phyloP scores from a whole-genome alignment of 2,329 filamentous ascomycete species.

The Trichoderma atrobrunneum region DNA sequence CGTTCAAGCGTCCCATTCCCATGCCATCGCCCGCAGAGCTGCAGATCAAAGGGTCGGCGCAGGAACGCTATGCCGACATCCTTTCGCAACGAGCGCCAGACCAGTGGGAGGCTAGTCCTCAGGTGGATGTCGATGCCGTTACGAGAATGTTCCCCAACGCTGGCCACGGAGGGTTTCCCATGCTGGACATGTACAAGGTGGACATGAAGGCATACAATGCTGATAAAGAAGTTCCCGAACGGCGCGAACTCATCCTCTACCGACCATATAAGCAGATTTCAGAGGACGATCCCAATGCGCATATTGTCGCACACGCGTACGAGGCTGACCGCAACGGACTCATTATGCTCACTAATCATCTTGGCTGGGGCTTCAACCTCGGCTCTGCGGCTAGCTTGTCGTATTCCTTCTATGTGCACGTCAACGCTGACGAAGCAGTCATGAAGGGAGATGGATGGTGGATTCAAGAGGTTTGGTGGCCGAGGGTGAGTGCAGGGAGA shows the following conservation, averaged over 20 bases:
- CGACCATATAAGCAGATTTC: slow-evolving; percentile 46
- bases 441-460: slow-evolving; percentile 51
- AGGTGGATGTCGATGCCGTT: slow-evolving; percentile 44
- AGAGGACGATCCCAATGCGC: slow-evolving; percentile 40
- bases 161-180: slow-evolving; percentile 46
- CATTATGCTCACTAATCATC: slow-evolving; percentile 49
- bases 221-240: slow-evolving; percentile 41
- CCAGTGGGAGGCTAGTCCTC: slow-evolving; percentile 46
- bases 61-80: slow-evolving; percentile 43
- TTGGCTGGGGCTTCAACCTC: slow-evolving; percentile 44
- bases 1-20: slow-evolving; percentile 46
- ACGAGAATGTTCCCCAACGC: slow-evolving; percentile 36
- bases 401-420: slow-evolving; percentile 53
- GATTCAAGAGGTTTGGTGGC: slow-evolving; percentile 52
- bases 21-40: slow-evolving; percentile 34
- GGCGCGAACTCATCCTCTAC: slow-evolving; percentile 50
- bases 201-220: slow-evolving; percentile 49
- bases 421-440: slow-evolving; percentile 46
- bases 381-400: slow-evolving; percentile 46
- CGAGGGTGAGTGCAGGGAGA: slow-evolving; percentile 45
- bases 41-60: slow-evolving; percentile 40
- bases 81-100: slow-evolving; percentile 36
- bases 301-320: slow-evolving; percentile 50
- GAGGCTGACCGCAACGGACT: slow-evolving; percentile 54
- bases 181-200: slow-evolving; percentile 54